Evolutionary conservation across 495 filamentous ascomycete genomes (phyloP).

Genomic region (Aspergillus cavernicola): DNA sequence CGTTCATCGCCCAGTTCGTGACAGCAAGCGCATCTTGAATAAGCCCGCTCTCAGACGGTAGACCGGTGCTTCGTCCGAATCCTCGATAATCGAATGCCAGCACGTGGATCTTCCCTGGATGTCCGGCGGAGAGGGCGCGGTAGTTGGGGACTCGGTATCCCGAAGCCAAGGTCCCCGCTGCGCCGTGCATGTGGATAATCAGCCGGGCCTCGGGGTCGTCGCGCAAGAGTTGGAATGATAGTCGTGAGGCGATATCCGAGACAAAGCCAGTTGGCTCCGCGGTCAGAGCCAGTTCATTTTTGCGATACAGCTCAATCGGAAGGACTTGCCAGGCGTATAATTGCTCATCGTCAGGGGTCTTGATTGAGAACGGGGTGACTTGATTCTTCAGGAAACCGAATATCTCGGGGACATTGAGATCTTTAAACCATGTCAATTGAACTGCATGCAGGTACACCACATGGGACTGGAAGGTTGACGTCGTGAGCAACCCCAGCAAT

Average conservation of each 20-base stretch:
- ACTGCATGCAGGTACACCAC: slow-evolving; percentile 45
- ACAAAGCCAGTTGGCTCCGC: slow-evolving; percentile 47
- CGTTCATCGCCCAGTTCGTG: slow-evolving; percentile 62
- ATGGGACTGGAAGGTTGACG: slow-evolving; percentile 42
- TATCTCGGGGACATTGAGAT: slow-evolving; percentile 44
- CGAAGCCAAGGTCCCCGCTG: slow-evolving; percentile 64
- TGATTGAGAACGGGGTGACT: slow-evolving; percentile 62
- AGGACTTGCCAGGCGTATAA: slow-evolving; percentile 73
- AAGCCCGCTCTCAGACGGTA: slow-evolving; percentile 67
- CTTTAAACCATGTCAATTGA: slow-evolving; percentile 47
- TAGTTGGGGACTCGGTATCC: slow-evolving; percentile 59
- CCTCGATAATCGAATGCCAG: slow-evolving; percentile 76
- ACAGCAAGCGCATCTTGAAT: slow-evolving; percentile 63
- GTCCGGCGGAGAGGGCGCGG: slow-evolving; percentile 56
- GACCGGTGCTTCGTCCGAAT: slow-evolving; percentile 67
- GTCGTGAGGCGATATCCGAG: slow-evolving; percentile 50
- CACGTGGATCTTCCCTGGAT: slow-evolving; percentile 55
- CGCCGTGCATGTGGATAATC: slow-evolving; percentile 52
- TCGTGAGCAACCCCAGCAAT: slow-evolving; percentile 44
- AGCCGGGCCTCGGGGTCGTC: slow-evolving; percentile 58
- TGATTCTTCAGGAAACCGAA: slow-evolving; percentile 57
- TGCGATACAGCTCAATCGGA: slow-evolving; percentile 58
- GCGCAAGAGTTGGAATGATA: slow-evolving; percentile 57
- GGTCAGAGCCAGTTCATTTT: slow-evolving; percentile 50
- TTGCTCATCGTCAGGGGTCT: slow-evolving; percentile 50